Percentiles rank a stretch among this genome's conserved stretches.
Conservation (phyloP, 805 yeast species). For the Sungouiella blattae region DNA sequence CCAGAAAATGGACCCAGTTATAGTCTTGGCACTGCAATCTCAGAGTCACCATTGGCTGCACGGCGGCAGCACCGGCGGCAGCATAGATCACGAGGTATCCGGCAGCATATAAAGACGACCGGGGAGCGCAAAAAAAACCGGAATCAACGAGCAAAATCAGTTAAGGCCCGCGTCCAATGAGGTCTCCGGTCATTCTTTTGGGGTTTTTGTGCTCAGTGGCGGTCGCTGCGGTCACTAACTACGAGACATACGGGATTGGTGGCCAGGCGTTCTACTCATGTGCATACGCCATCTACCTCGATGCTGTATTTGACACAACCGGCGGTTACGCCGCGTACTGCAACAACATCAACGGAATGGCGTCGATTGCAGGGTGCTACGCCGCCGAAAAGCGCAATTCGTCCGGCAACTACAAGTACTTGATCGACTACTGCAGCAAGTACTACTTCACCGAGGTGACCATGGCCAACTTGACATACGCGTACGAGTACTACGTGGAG, state of each 20-base stretch:
- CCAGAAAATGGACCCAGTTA: too few relatives aligned
- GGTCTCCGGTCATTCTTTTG: not conserved
- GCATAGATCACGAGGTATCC: too few relatives aligned
- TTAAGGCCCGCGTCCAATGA: not conserved
- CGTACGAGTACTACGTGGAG: conserved; percentile 12
- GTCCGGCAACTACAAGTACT: conserved; percentile 7
- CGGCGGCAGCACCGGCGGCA: too few relatives aligned
- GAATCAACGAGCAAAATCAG: too few relatives aligned
- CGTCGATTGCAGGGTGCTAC: not conserved
- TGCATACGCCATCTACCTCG: not conserved
- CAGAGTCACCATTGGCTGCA: too few relatives aligned
- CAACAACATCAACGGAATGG: not conserved
- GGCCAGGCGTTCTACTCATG: not conserved
- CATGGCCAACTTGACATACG: conserved; percentile 65
- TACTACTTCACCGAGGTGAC: conserved; percentile 50
- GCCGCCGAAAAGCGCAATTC: conserved; percentile 8
- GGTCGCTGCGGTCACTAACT: not conserved
- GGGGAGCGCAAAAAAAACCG: too few relatives aligned
- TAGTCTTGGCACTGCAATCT: too few relatives aligned
- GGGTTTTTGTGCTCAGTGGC: not conserved
- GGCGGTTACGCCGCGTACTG: not conserved
- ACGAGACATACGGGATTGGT: not conserved
- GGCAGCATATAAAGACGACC: too few relatives aligned
- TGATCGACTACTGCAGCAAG: not conserved
- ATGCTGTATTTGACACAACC: not conserved